Base-by-base conservation (phyloP, 73 alveolate genomes). In the Paramecium pentaurelia region DNA sequence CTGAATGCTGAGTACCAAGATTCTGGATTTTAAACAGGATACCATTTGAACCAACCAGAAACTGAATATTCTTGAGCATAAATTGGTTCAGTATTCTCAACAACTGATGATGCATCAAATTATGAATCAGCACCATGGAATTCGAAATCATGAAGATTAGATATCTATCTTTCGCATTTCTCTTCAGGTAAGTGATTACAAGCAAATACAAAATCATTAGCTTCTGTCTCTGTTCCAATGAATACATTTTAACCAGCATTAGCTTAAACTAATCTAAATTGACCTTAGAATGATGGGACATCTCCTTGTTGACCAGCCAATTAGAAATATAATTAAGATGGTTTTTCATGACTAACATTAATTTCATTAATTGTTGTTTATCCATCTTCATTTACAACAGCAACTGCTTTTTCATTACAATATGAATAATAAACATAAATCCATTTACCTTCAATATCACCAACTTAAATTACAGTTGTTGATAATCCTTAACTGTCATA, bases 21-120 rank as follows among this genome's bases (percentile, higher is more conserved):
- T 8, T 60, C 71, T 44, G 34, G 20, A 42, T 22, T 64, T 44
- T 25, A 6, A 49, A 49, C 36, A 45, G 91, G 91, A 3, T 9
- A 1, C 91, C 91, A 80, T 45, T 80, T 80, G 77, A 80, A 80
- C 91, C 91, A 80, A 80, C 91, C 91, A 6, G 91, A 80, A 27
- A 80, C 73, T 18, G 91, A 40, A 18, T 80, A 80, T 49, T 80
- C 91, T 80, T 80, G n/a, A 11, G 91, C 77, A 49, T 40, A 80
- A 10, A 80, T 40, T 73, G 87, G 87, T 7, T 73, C 34, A 30
- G 58, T 27, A 80, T 80, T 49, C n/a, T 80, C 75, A 8, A 80
- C 8, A 6, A 12, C 91, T 4, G 49, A 8, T 27, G 42, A 27
- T 20, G 91, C 51, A 49, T 42, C 75, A 36, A 80, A 80, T 80